Evolutionary conservation across 345 rosid genomes (phyloP).

Genomic region (Fremontodendron californicum): DNA sequence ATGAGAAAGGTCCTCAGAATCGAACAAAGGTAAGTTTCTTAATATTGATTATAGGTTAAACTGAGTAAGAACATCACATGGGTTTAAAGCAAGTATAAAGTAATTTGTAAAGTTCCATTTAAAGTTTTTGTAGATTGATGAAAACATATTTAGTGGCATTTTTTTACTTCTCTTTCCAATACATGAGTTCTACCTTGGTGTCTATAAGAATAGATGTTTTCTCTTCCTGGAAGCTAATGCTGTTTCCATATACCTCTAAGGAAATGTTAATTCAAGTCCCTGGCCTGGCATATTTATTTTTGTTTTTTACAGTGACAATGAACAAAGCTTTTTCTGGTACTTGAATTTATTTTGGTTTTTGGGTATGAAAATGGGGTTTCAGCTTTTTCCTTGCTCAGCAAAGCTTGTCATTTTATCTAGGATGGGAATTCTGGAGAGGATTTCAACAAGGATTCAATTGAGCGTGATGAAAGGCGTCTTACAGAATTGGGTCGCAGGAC

Average conservation of each 20-base stretch:
- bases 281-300: background rate
- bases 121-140: background rate
- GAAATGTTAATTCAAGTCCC: background rate
- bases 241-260: background rate
- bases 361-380: background rate
- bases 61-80: background rate
- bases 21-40: conserved; percentile 62
- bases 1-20: conserved; percentile 78
- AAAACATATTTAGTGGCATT: background rate
- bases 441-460: conserved; percentile 67
- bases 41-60: background rate
- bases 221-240: background rate
- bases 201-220: background rate
- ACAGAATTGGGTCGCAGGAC: conserved; percentile 91
- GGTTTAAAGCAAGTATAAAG: background rate
- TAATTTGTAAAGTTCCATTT: background rate
- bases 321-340: background rate
- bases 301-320: background rate
- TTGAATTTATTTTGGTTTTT: background rate
- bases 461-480: conserved; percentile 85
- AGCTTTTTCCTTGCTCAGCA: background rate
- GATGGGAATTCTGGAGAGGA: conserved; percentile 79
- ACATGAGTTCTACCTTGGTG: background rate
- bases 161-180: background rate
- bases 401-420: conserved; percentile 32